phyloP scores from a whole-genome alignment of 2,329 filamentous ascomycete species.

The Aspergillus bombycis region DNA sequence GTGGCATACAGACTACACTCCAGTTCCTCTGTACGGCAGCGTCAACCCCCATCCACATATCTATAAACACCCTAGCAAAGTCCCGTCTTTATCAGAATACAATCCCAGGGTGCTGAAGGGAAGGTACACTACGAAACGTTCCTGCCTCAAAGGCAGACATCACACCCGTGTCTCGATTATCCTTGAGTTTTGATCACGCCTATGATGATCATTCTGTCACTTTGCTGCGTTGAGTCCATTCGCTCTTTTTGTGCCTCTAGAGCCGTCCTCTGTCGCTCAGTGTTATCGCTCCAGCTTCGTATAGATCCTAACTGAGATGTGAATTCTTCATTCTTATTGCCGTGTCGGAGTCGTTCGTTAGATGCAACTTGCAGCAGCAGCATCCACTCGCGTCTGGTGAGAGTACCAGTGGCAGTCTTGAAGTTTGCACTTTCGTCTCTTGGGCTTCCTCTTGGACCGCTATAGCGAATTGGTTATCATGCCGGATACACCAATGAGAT shows the following conservation, averaged over 20 bases:
- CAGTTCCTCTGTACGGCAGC: no score
- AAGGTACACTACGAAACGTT: background rate
- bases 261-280: background rate
- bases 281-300: background rate
- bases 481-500: background rate
- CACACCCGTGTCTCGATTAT: background rate
- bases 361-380: no score
- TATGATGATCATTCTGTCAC: background rate
- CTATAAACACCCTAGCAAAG: no score
- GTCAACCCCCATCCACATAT: no score
- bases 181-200: background rate
- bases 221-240: background rate
- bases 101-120: background rate
- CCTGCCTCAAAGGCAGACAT: background rate
- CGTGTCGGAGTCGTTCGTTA: background rate
- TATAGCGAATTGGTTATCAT: background rate
- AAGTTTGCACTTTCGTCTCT: background rate
- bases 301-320: background rate
- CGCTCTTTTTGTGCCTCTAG: background rate
- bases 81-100: background rate
- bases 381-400: background rate
- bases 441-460: background rate
- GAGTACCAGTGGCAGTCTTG: background rate
- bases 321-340: background rate
- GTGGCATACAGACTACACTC: no score